A percentile compares a stretch with the other conserved stretches of the same genome.
Evolutionary conservation across 495 filamentous ascomycete genomes (phyloP).

Genomic region (Penicilliopsis zonata): DNA sequence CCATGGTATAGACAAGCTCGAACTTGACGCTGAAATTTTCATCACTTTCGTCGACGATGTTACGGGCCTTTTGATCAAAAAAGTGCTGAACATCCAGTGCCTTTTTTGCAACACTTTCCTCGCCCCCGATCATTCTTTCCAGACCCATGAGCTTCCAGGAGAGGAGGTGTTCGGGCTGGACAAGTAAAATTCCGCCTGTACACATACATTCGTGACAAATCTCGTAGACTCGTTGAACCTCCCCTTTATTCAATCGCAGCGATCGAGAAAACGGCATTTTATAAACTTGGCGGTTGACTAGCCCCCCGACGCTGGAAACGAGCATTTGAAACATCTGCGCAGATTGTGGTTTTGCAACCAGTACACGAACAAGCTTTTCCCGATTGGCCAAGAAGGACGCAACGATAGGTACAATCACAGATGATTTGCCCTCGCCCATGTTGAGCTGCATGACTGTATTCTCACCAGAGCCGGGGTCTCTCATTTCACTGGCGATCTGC

Average conservation of each 20-base stretch:
- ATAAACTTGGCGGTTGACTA: conserved; percentile 45
- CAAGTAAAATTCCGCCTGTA: conserved; percentile 42
- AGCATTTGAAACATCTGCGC: conserved; percentile 54
- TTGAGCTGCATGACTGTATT: conserved; percentile 60
- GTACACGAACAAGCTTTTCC: conserved; percentile 38
- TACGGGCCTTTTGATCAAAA: conserved; percentile 28
- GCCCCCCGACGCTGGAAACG: conserved; percentile 42
- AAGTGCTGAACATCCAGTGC: conserved; percentile 31
- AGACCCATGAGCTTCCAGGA: conserved; percentile 57
- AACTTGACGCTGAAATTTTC: conserved; percentile 49
- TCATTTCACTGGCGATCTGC: conserved; percentile 47
- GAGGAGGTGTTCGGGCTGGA: conserved; percentile 60
- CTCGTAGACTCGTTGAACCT: conserved; percentile 4
- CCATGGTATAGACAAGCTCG: conserved; percentile 59
- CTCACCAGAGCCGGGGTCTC: conserved; percentile 11
- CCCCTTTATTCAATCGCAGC: conserved; percentile 20
- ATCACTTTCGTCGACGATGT: conserved; percentile 57
- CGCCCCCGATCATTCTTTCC: conserved; percentile 28
- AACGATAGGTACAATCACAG: conserved; percentile 57
- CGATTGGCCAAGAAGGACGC: conserved; percentile 42
- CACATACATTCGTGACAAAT: conserved; percentile 32
- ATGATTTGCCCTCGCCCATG: conserved; percentile 68
- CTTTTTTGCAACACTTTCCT: conserved; percentile 9
- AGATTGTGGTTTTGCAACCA: conserved; percentile 52
- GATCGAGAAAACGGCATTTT: conserved; percentile 51